phyloP scores from a whole-genome alignment of 345 rosid species.

The Moringa oleifera region DNA sequence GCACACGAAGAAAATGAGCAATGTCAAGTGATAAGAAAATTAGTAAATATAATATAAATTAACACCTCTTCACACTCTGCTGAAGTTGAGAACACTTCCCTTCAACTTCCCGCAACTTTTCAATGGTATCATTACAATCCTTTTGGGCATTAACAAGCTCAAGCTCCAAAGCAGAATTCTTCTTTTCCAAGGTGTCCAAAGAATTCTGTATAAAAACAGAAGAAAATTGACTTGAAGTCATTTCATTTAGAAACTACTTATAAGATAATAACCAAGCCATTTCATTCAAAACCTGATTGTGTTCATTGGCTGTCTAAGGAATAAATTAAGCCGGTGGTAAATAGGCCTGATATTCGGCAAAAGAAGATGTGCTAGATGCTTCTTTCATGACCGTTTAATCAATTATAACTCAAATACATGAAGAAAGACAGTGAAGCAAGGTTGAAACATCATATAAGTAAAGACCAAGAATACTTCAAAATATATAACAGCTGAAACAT shows the following conservation, averaged over 20 bases:
- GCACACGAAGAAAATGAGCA: not conserved
- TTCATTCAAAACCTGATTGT: not conserved
- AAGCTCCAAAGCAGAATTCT: constrained; percentile 61
- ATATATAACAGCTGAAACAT: no score
- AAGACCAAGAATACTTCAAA: not conserved
- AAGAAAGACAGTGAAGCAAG: no score
- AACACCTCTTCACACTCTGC: constrained; percentile 62
- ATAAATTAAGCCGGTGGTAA: no score
- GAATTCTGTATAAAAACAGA: constrained; percentile 38
- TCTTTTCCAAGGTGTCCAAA: constrained; percentile 55
- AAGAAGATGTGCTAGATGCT: not conserved
- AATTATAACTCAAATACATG: no score
- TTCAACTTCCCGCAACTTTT: constrained; percentile 65
- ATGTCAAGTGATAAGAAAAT: no score
- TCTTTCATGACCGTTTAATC: not conserved
- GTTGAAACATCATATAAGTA: not conserved
- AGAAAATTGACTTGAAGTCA: constrained; percentile 7
- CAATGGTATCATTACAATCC: constrained; percentile 37
- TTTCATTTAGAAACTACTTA: not conserved
- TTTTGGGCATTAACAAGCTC: constrained; percentile 63
- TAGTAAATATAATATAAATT: not conserved
- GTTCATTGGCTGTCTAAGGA: no score
- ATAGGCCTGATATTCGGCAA: not conserved
- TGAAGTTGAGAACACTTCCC: constrained; percentile 63
- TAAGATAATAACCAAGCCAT: no score